A percentile compares a stretch with the other conserved stretches of the same genome.
These are phyloP conservation scores for Drosera spatulata DNA, from an alignment of 179 eudicot genomes.

Conservation along the genomic window DNA sequence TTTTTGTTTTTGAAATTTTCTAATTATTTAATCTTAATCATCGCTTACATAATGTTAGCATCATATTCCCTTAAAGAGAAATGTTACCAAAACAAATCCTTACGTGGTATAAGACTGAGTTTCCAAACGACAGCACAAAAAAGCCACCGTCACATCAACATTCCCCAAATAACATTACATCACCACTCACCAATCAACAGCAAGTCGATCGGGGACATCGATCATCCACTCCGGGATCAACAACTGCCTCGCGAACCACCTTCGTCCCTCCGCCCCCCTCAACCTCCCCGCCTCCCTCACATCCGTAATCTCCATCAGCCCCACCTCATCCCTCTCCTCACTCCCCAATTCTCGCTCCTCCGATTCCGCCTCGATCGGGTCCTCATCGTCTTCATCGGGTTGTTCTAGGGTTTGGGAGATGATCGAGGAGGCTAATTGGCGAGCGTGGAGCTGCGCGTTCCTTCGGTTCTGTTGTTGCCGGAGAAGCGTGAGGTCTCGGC, in stretches of 20 bases:
- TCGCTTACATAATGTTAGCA: no score
- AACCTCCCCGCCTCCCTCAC: slow-evolving; percentile 57
- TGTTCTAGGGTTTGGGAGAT: slow-evolving; percentile 21
- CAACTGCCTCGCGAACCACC: slow-evolving; percentile 83
- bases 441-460: slow-evolving; percentile 81
- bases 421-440: slow-evolving; percentile 60
- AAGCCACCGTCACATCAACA: no score
- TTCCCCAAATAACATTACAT: background rate
- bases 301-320: slow-evolving; percentile 30
- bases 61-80: no score
- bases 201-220: slow-evolving; percentile 60
- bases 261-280: slow-evolving; percentile 55
- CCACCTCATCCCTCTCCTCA: background rate
- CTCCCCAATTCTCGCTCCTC: slow-evolving; percentile 9
- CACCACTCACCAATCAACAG: slow-evolving; percentile 46
- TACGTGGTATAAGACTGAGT: no score
- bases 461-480: slow-evolving; percentile 72
- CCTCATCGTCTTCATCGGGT: background rate
- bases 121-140: no score
- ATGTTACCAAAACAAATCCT: no score
- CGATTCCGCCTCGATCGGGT: slow-evolving; percentile 12
- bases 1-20: no score
- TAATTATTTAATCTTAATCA: no score
- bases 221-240: slow-evolving; percentile 99
- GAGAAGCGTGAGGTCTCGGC: slow-evolving; percentile 71